Percentiles rank a stretch among this genome's conserved stretches.
Evolutionary conservation across 192 early-diverging fungal genomes (phyloP).

Genomic region (Gonapodya prolifera): DNA sequence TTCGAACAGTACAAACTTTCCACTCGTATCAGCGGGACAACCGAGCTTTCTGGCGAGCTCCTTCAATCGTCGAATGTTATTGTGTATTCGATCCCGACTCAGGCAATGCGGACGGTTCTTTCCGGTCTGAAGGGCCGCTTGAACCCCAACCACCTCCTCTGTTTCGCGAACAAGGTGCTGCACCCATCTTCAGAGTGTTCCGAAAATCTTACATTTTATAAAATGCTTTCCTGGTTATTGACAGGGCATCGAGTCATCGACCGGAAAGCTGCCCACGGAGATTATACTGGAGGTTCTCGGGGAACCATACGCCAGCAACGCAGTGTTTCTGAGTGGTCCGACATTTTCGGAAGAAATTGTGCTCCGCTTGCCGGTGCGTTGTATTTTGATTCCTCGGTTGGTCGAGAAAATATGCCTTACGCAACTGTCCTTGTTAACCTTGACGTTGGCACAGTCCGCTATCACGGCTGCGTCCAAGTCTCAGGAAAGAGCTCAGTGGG

Average conservation of each 20-base stretch:
- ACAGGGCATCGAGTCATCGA: slow-evolving; percentile 26
- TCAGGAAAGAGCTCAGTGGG: slow-evolving; percentile 14
- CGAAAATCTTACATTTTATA: background rate
- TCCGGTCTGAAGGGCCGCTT: background rate
- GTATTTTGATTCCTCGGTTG: too few species aligned
- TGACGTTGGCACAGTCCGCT: too few species aligned
- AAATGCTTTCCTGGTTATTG: too few species aligned
- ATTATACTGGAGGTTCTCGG: slow-evolving; percentile 27
- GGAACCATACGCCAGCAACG: slow-evolving; percentile 14
- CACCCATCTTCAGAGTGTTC: background rate
- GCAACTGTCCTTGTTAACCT: too few species aligned
- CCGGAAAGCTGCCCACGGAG: slow-evolving; percentile 22
- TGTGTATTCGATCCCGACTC: slow-evolving; percentile 31
- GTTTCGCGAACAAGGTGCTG: slow-evolving; percentile 34
- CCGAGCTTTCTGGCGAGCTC: slow-evolving; percentile 10
- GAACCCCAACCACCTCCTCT: slow-evolving; percentile 20
- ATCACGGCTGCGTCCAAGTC: slow-evolving; percentile 24
- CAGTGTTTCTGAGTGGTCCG: slow-evolving; percentile 30
- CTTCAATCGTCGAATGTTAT: slow-evolving; percentile 20
- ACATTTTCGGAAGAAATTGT: slow-evolving; percentile 34
- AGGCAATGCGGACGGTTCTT: slow-evolving; percentile 25
- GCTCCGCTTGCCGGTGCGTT: slow-evolving; percentile 23
- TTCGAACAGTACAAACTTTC: slow-evolving; percentile 5
- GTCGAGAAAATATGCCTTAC: too few species aligned
- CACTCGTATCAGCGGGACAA: slow-evolving; percentile 19